These are phyloP conservation scores for Ilyonectria robusta DNA, from an alignment of 2,329 filamentous ascomycete species.

Conservation along the genomic window DNA sequence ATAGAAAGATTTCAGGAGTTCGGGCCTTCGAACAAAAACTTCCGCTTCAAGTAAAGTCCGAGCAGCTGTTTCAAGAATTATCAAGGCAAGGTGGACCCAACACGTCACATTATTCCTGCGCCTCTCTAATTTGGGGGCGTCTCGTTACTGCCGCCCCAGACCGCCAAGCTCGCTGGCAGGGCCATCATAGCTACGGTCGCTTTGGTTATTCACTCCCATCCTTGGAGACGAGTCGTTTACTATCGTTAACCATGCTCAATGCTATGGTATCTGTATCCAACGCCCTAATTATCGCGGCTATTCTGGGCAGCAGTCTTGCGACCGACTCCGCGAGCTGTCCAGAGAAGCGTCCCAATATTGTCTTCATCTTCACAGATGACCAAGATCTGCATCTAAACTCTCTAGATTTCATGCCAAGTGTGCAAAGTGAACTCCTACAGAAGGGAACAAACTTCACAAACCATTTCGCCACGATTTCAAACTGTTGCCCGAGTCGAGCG, in stretches of 20 bases:
- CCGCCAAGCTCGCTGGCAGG: no score
- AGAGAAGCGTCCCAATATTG: slow-evolving; percentile 15
- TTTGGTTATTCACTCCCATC: no score
- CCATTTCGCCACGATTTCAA: slow-evolving; percentile 24
- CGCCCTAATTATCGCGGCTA: background rate
- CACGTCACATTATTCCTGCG: no score
- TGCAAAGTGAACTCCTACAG: slow-evolving; percentile 7
- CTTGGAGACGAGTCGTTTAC: no score
- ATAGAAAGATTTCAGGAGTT: no score
- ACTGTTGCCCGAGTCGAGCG: slow-evolving; percentile 21
- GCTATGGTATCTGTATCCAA: background rate
- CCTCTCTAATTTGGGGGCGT: no score
- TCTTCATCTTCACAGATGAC: slow-evolving; percentile 30
- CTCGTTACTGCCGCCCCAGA: no score
- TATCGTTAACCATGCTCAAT: background rate
- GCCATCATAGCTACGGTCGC: no score
- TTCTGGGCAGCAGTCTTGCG: background rate
- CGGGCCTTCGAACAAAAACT: no score
- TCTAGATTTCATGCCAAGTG: slow-evolving; percentile 19
- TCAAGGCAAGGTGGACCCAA: no score
- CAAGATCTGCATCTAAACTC: slow-evolving; percentile 27
- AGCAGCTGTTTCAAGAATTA: no score
- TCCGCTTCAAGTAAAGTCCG: no score
- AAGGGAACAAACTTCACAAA: slow-evolving; percentile 20
- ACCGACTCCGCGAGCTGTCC: slow-evolving; percentile 5